Evolutionary conservation across 305 asterid species (phyloP).

Genomic region (Lippia alba): DNA sequence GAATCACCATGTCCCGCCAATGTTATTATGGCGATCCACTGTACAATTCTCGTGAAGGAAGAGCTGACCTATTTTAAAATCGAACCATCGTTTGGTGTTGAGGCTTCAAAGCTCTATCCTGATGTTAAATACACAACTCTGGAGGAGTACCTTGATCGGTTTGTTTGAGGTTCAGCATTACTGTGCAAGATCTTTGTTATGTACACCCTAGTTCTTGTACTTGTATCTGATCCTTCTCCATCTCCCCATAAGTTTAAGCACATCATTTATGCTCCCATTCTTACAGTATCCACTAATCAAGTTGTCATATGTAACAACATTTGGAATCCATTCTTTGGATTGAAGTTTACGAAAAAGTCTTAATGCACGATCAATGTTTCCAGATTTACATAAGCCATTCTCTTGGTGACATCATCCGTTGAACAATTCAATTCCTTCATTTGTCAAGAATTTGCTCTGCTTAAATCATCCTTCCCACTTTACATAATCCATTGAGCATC

Average conservation of each 20-base stretch:
- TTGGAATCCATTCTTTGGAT: constrained; percentile 60
- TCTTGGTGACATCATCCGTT: constrained; percentile 71
- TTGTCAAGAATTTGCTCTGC: constrained; percentile 67
- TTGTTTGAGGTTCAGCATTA: constrained; percentile 50
- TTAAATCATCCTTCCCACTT: constrained; percentile 73
- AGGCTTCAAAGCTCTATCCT: constrained; percentile 80
- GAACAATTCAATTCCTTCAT: constrained; percentile 69
- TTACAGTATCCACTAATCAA: constrained; percentile 73
- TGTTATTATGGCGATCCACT: constrained; percentile 50
- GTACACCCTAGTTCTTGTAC: not conserved
- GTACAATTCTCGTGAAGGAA: constrained; percentile 62
- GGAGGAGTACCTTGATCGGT: constrained; percentile 58
- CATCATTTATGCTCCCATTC: constrained; percentile 60
- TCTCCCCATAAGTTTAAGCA: constrained; percentile 63
- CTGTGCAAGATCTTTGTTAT: too few relatives aligned
- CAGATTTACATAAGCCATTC: constrained; percentile 83
- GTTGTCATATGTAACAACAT: constrained; percentile 65
- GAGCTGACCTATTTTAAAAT: constrained; percentile 68
- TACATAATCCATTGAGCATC: constrained; percentile 81
- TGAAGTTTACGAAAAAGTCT: constrained; percentile 75
- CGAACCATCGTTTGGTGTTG: constrained; percentile 28
- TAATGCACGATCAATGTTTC: constrained; percentile 73
- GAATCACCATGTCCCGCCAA: constrained; percentile 66
- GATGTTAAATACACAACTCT: constrained; percentile 72
- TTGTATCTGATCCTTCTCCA: too few relatives aligned